These are phyloP conservation scores for Aureobasidium subglaciale DNA, from an alignment of 2,329 filamentous ascomycete species.

Conservation along the genomic window DNA sequence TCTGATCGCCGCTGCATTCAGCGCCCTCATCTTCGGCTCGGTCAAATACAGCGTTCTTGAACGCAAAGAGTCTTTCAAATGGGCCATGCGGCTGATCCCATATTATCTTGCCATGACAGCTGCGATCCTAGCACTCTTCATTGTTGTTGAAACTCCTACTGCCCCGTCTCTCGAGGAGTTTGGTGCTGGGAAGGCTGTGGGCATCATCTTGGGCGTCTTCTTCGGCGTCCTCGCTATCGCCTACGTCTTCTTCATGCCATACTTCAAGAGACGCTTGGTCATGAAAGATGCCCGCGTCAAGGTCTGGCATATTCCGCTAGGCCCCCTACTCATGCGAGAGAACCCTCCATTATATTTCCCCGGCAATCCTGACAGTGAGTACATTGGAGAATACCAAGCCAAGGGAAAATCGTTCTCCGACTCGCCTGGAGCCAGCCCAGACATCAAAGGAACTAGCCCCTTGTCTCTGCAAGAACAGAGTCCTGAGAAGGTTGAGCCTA, in stretches of 20 bases:
- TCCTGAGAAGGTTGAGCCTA: background rate
- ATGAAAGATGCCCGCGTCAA: slow-evolving; percentile 26
- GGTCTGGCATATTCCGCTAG: slow-evolving; percentile 27
- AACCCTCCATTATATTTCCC: slow-evolving; percentile 37
- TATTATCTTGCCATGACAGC: slow-evolving; percentile 44
- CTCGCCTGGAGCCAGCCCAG: background rate
- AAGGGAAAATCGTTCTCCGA: background rate
- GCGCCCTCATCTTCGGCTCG: slow-evolving; percentile 42
- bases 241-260: slow-evolving; percentile 33
- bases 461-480: background rate
- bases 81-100: slow-evolving; percentile 42
- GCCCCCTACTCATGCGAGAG: slow-evolving; percentile 28
- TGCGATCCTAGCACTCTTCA: slow-evolving; percentile 49
- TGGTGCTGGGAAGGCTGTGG: slow-evolving; percentile 30
- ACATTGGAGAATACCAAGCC: background rate
- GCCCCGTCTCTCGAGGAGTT: background rate
- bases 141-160: slow-evolving; percentile 25
- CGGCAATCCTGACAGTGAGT: slow-evolving; percentile 41
- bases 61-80: slow-evolving; percentile 42
- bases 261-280: slow-evolving; percentile 26
- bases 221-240: slow-evolving; percentile 35
- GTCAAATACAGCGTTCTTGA: slow-evolving; percentile 46
- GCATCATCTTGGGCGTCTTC: slow-evolving; percentile 42
- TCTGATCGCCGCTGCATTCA: slow-evolving; percentile 40
- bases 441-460: background rate